Base-by-base conservation (phyloP, 2,329 filamentous ascomycete genomes). In the Fonsecaea nubica region DNA sequence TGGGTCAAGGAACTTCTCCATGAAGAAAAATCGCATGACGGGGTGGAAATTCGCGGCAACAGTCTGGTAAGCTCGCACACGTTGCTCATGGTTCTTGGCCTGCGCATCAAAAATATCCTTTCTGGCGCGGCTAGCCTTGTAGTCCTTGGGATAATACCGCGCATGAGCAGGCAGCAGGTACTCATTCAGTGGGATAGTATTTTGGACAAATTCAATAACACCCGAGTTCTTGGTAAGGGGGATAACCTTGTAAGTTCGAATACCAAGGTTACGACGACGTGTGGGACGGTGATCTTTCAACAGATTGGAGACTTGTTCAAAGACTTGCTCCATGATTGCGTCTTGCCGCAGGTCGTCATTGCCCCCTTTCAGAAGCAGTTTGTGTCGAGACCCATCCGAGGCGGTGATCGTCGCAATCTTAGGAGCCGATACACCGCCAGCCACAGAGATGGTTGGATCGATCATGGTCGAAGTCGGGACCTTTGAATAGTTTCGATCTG, bases 311-410 rank as follows among this genome's bases (percentile, higher is more conserved):
- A 97, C 95, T 78, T 96, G 93, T 65, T 93, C 92, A 77, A 99
- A 99, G 1, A 99, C 95, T 79, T 99, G 95, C 78, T 99, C 96
- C 96, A 99, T 99, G 82, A 89, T 99, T 53, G 94, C 92, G 75
- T 99, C 95, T 80, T 99, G 95, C 8, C 96, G 91, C 12, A 99
- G 85, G 76, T 99, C 94, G 77, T 99, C 95, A 75, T 94, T 94
- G 18, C 95, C 93, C 69, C 93, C 93, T 83, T 99, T 99, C 76
- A 97, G 89, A 68, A 99, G 83, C 79, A 97, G 93, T 77, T 92
- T 97, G 80, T 93, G 97, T 40, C 85, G 86, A 63, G 85, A 81
- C 6, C 95, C 96, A 77, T 97, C 87, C 18, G 86, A 91, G 15
- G 89, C 92, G 21, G 92, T 79, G 1, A 90, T 91, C 0, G 92